Percentiles rank a stretch among this genome's conserved stretches.
These are phyloP conservation scores for Psilocybe subaeruginosa DNA, from an alignment of 768 basidiomycete species.

Conservation along the genomic window DNA sequence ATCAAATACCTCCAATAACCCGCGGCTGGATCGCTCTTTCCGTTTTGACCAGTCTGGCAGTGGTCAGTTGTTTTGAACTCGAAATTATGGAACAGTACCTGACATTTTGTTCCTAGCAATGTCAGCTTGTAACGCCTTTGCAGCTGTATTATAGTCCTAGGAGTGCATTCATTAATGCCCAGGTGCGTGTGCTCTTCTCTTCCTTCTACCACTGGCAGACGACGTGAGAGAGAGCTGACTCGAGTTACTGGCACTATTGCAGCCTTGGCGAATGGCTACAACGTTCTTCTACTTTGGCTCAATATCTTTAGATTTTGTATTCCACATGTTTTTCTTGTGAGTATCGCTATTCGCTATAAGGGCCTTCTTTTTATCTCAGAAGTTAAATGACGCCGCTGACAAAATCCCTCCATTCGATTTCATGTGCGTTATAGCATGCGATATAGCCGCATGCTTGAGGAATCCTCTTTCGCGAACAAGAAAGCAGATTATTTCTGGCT, in stretches of 20 bases:
- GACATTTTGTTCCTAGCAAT: constrained; percentile 63
- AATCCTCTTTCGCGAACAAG: constrained; percentile 90
- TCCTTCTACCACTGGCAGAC: neutral
- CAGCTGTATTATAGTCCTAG: constrained; percentile 94
- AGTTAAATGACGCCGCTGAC: neutral
- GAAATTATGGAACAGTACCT: neutral
- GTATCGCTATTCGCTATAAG: constrained; percentile 30
- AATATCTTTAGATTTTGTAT: constrained; percentile 91
- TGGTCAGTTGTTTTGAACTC: constrained; percentile 58
- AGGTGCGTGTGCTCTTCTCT: constrained; percentile 49
- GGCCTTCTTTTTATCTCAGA: too few relatives aligned
- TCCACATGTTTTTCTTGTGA: constrained; percentile 99
- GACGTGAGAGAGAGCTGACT: constrained; percentile 1
- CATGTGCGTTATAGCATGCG: constrained; percentile 69
- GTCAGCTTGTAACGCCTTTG: constrained; percentile 84
- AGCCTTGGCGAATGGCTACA: constrained; percentile 89
- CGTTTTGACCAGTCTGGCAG: constrained; percentile 80
- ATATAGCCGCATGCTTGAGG: constrained; percentile 95
- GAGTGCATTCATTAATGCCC: constrained; percentile 78
- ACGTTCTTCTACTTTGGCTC: constrained; percentile 97
- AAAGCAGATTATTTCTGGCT: constrained; percentile 97
- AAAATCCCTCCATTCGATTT: neutral
- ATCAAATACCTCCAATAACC: constrained; percentile 91
- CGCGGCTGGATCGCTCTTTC: constrained; percentile 83
- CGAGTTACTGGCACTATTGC: constrained; percentile 12